These are phyloP conservation scores for Datura wrightii DNA, from an alignment of 257 asterid genomes.

Conservation along the genomic window DNA sequence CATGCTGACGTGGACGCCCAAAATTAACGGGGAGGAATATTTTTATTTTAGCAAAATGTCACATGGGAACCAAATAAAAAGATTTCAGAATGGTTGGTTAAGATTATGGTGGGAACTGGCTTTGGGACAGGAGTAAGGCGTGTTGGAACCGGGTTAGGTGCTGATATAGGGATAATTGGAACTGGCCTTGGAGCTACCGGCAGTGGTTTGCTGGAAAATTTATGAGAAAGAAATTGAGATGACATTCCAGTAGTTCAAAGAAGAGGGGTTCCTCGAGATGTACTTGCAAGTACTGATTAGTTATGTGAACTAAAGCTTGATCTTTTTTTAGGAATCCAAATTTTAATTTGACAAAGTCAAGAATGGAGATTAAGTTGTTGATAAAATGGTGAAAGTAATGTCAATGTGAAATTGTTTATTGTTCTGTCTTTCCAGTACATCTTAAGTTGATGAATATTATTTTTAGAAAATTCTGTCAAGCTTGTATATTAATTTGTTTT, in stretches of 20 bases:
- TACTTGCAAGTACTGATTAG: conserved; percentile 8
- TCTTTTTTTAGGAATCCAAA: not conserved
- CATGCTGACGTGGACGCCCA: conserved; percentile 4
- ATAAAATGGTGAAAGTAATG: not conserved
- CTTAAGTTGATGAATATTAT: not conserved
- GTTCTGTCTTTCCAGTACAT: not conserved
- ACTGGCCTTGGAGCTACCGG: conserved; percentile 79
- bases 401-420: not conserved
- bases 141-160: conserved; percentile 72
- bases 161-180: conserved; percentile 73
- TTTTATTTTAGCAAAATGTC: conserved; percentile 1
- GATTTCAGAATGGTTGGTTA: conserved; percentile 38
- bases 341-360: too few species aligned
- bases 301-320: not conserved
- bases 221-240: conserved; percentile 77
- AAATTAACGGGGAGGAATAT: not conserved
- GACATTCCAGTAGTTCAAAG: conserved; percentile 58
- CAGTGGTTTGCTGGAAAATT: conserved; percentile 85
- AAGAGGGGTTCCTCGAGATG: conserved; percentile 55
- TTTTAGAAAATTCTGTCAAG: not conserved
- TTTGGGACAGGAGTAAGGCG: conserved; percentile 63
- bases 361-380: not conserved
- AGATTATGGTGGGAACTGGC: conserved; percentile 71
- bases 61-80: conserved; percentile 1
- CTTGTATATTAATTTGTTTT: not conserved